A percentile compares a stretch with the other conserved stretches of the same genome.
Evolutionary conservation across 2,329 filamentous ascomycete genomes (phyloP).

Genomic region (Epicoccum nigrum): DNA sequence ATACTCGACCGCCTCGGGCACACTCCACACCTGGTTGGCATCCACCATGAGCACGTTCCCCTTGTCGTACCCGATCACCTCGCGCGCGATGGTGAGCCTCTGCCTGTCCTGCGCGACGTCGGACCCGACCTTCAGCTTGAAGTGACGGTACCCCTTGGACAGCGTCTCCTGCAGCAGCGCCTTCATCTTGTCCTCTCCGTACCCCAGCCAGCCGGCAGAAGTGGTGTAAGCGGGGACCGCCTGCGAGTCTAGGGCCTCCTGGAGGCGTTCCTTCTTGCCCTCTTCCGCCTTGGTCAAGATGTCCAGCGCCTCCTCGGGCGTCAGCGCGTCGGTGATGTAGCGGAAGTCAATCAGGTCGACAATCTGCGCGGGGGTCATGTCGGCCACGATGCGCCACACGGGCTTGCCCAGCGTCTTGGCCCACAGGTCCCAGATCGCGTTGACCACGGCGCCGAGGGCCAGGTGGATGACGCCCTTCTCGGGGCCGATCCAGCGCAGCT

Average conservation of each 20-base stretch:
- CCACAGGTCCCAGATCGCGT: constrained; percentile 96
- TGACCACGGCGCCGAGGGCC: constrained; percentile 85
- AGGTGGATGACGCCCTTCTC: constrained; percentile 96
- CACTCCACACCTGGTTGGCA: constrained; percentile 91
- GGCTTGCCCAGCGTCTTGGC: constrained; percentile 85
- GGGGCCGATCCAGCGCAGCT: constrained; percentile 91
- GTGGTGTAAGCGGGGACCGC: constrained; percentile 93
- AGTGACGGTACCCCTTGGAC: constrained; percentile 77
- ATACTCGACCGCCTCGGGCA: constrained; percentile 85
- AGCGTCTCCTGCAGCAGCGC: constrained; percentile 75
- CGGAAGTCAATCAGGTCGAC: constrained; percentile 91
- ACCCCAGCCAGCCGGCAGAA: constrained; percentile 89
- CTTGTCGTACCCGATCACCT: constrained; percentile 80
- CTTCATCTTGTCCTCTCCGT: constrained; percentile 86
- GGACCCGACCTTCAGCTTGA: constrained; percentile 88
- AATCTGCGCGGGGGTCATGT: constrained; percentile 88
- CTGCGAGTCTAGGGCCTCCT: constrained; percentile 72
- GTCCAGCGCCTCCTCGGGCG: constrained; percentile 78
- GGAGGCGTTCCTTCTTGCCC: constrained; percentile 73
- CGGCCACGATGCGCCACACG: constrained; percentile 86
- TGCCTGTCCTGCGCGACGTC: constrained; percentile 73
- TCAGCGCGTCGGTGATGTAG: constrained; percentile 93
- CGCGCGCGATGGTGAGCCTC: constrained; percentile 74
- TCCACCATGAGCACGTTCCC: constrained; percentile 91
- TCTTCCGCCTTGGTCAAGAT: constrained; percentile 70